Percentiles rank a stretch among this genome's conserved stretches.
phyloP scores from a whole-genome alignment of 352 stramenopile genomes.

The Elongisporangium anandrum region DNA sequence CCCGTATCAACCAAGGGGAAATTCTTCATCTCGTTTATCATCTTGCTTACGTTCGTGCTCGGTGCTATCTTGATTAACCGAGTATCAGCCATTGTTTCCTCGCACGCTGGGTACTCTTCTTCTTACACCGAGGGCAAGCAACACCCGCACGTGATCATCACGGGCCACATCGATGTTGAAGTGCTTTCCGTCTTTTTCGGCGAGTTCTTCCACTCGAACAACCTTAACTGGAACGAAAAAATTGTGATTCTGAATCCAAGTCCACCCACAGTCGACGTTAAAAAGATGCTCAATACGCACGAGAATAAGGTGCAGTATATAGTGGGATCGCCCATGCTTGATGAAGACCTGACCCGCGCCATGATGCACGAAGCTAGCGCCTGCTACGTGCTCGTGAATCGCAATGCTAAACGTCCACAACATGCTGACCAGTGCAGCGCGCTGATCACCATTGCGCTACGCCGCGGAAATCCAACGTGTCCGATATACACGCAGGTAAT shows the following conservation, averaged over 20 bases:
- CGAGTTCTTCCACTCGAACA: conserved; percentile 84
- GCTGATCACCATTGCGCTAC: conserved; percentile 71
- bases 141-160: conserved; percentile 72
- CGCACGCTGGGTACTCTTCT: conserved; percentile 74
- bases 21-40: conserved; percentile 75
- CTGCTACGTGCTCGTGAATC: conserved; percentile 72
- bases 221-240: conserved; percentile 81
- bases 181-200: conserved; percentile 65
- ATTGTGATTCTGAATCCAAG: conserved; percentile 71
- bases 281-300: conserved; percentile 68
- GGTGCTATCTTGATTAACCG: conserved; percentile 76
- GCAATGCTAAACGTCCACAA: conserved; percentile 40
- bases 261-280: conserved; percentile 57
- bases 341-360: conserved; percentile 67
- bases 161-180: conserved; percentile 63
- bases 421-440: conserved; percentile 67
- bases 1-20: conserved; percentile 63
- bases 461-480: conserved; percentile 59
- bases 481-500: conserved; percentile 80
- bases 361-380: conserved; percentile 45
- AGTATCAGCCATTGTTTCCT: conserved; percentile 74
- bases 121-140: conserved; percentile 68
- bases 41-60: conserved; percentile 80
- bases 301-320: conserved; percentile 84
- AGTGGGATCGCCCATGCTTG: conserved; percentile 71